phyloP scores from a whole-genome alignment of 2,329 filamentous ascomycete genomes.

The Volutella citrinella region DNA sequence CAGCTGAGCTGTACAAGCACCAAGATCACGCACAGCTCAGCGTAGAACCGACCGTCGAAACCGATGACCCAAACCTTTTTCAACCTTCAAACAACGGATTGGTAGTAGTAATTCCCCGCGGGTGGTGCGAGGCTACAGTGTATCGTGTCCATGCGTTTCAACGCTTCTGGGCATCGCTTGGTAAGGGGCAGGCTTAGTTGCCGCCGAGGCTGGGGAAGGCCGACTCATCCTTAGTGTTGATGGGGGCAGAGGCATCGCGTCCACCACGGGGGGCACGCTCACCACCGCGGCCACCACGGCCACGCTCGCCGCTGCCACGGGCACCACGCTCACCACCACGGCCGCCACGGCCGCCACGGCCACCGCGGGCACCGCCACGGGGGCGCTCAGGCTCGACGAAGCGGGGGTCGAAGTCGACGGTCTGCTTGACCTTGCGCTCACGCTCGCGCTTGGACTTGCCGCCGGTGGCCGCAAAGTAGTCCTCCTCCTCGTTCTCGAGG shows the following conservation, averaged over 20 bases:
- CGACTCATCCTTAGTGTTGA: conserved; percentile 57
- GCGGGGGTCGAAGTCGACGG: conserved; percentile 84
- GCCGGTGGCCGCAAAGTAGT: conserved; percentile 70
- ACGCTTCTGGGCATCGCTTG: conserved; percentile 16
- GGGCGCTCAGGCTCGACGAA: conserved; percentile 68
- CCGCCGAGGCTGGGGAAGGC: conserved; percentile 61
- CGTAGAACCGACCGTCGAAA: conserved; percentile 22
- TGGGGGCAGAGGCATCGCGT: conserved; percentile 31
- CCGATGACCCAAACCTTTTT: conserved; percentile 30
- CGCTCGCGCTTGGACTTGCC: conserved; percentile 84
- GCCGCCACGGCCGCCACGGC: conserved; percentile 41
- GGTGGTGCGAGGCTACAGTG: conserved; percentile 14
- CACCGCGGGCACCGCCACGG: conserved; percentile 49
- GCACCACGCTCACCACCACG: conserved; percentile 47
- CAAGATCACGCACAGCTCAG: conserved; percentile 21
- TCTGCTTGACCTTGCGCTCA: conserved; percentile 87
- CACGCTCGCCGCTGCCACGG: conserved; percentile 38
- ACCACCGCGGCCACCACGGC: conserved; percentile 36
- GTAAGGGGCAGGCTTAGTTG: conserved; percentile 36
- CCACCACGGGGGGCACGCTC: conserved; percentile 28
- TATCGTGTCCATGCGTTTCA: no score
- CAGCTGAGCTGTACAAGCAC: conserved; percentile 22
- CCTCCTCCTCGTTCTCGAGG: conserved; percentile 66
- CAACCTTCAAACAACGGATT: conserved; percentile 31
- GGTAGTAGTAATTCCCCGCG: conserved; percentile 14